Base-by-base conservation (phyloP, 2,329 filamentous ascomycete species). In the Trichoderma cornu-damae region DNA sequence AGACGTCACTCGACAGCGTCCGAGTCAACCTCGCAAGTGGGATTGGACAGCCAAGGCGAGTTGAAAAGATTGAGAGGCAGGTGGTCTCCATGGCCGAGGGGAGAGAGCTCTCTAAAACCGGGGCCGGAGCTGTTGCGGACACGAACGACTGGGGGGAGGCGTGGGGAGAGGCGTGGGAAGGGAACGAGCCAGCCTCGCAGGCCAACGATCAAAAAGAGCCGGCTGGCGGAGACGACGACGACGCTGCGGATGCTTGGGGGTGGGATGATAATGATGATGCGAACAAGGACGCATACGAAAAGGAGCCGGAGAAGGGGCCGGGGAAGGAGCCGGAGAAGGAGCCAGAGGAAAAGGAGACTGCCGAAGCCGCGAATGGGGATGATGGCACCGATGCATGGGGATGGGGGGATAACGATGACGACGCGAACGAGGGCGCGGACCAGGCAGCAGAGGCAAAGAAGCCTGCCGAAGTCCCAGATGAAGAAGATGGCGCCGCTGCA, bases 61-160 rank as follows among this genome's bases (percentile, higher is more conserved):
- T 96, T 1, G 91, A 96, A 69, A 84, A 88, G 65, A 78, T 95
- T 1, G 93, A 97, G 71, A 95, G 86, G 48, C 87, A 94, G 66
- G 84, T 87, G 68, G 79, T 96, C 0, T 86, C 85, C 2, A 79
- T 81, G 48, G 76, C 77, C 0, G 84, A 87, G 62, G 87, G 89
- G 52, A 82, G 83, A 56, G 78, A 87, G 60, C 77, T 91, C 35
- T 74, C 80, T 28, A 78, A 81, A 1, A 82, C 79, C 20, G 78
- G 77, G 12, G 75, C 76, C 2, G 73, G 71, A 3, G 73, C 72
- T 4, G 70, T 73, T 7, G 71, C 73, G 0, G 75, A 74, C 12
- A 75, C 76, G 53, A 74, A 79, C 59, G 89, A 92, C 42, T 95
- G 90, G 89, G 78, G 77, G 43, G 73, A 78, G 56, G 89, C 90